Percentiles rank a stretch among this genome's conserved stretches.
Evolutionary conservation across 2,329 filamentous ascomycete genomes (phyloP).

Genomic region (Myriosclerotinia curreyana): DNA sequence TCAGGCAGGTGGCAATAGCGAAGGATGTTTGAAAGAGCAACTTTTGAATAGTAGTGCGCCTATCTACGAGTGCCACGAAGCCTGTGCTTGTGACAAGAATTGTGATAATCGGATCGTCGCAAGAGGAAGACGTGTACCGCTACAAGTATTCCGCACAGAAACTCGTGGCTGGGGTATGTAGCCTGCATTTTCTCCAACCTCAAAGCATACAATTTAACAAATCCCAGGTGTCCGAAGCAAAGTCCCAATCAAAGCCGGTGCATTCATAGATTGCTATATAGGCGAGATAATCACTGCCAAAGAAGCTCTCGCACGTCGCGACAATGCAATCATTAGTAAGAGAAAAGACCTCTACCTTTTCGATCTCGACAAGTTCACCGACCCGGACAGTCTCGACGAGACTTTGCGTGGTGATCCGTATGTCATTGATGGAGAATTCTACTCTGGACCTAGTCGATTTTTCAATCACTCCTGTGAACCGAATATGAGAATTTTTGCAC

Average conservation of each 20-base stretch:
- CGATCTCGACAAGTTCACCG: conserved; percentile 74
- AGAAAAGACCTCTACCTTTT: conserved; percentile 79
- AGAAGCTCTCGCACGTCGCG: conserved; percentile 65
- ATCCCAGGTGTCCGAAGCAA: conserved; percentile 59
- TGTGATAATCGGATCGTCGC: conserved; percentile 79
- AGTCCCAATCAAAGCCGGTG: conserved; percentile 63
- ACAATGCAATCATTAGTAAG: conserved; percentile 51
- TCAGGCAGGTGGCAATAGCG: conserved; percentile 46
- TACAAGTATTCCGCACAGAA: conserved; percentile 78
- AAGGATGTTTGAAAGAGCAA: conserved; percentile 51
- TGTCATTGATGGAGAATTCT: conserved; percentile 69
- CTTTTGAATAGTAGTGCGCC: conserved; percentile 55
- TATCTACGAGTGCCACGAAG: conserved; percentile 78
- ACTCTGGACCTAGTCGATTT: conserved; percentile 75
- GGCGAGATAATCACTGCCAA: conserved; percentile 64
- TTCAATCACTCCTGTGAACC: conserved; percentile 82
- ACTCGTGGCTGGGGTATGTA: conserved; percentile 68
- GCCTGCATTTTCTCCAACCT: background rate
- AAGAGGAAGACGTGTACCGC: conserved; percentile 63
- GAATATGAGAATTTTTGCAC: conserved; percentile 75
- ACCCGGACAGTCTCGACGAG: conserved; percentile 54
- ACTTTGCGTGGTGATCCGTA: conserved; percentile 55
- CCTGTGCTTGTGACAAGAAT: conserved; percentile 59
- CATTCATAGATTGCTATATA: conserved; percentile 78
- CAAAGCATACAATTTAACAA: conserved; percentile 19